Evolutionary conservation across 306 rosid genomes (phyloP), one percentile per base, ranked within the genome.

Genomic region (Carpinus viminea): DNA sequence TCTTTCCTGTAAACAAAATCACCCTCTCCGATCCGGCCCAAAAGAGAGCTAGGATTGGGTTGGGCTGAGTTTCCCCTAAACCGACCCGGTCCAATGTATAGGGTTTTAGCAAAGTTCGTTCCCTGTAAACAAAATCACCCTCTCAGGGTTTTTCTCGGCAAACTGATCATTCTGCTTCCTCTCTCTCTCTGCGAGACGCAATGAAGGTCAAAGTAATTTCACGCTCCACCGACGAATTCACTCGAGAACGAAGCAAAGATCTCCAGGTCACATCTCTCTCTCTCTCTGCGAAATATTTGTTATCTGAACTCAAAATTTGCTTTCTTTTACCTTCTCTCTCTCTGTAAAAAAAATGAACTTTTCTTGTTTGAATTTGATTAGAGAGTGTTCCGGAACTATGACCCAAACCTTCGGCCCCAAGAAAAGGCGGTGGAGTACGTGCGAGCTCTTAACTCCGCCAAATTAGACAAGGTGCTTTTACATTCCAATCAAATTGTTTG

Each of bases 401-500:
- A 95, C 59, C 99, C 99, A 59, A 84, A 54, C 77, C 86, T 95
- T 73, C 93, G 97, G 53, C 78, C 93, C 74, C 97, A 87, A 74
- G 99, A 93, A 87, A 95, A 93, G 75, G 99, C 97, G 13, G 86
- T 88, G 26, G 99, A 95, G 81, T 95, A 95, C 76, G 93, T 87
- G 1, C 98, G 99, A 0, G 99, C 98, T 81, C 69, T 90, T 41
- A 95, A 93, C 73, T 97, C 99, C 18, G 98, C 93, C 38, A 95
- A 95, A 78, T 82, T 93, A 82, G 99, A 95, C 0, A 93, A 89
- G 97, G 99, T 89, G 16, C 17, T 68, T 55, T 56, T 24, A 17
- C 59, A 74, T 65, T 47, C 43, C 13, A 15, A 8, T 65, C 41
- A 21, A 9, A 0, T 66, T 12, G 4, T 46, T 61, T 57, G 5